Evolutionary conservation across 176 grass and related monocot genomes (phyloP).

Genomic region (Typha latifolia): DNA sequence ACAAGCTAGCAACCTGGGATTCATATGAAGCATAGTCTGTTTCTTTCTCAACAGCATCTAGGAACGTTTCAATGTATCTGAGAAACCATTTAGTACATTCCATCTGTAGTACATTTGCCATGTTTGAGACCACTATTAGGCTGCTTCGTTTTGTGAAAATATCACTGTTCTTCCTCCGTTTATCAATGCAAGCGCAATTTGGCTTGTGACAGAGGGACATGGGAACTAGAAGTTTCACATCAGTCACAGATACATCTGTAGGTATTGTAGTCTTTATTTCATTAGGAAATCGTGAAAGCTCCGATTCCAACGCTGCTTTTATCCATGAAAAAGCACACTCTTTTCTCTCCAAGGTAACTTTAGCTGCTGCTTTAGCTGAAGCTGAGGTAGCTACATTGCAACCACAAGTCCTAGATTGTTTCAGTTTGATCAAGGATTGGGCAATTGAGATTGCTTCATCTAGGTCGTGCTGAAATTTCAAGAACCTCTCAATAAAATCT

Average conservation of each 20-base stretch:
- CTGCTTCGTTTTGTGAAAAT: conserved; percentile 27
- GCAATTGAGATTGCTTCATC: conserved; percentile 41
- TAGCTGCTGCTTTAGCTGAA: conserved; percentile 25
- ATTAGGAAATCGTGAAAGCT: conserved; percentile 39
- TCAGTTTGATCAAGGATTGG: conserved; percentile 45
- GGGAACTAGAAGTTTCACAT: conserved; percentile 25
- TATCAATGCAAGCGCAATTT: conserved; percentile 34
- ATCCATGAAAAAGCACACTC: conserved; percentile 62
- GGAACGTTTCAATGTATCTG: conserved; percentile 67
- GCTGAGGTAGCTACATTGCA: conserved; percentile 5
- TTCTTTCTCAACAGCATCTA: conserved; percentile 44
- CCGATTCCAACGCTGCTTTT: conserved; percentile 55
- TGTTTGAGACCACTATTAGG: conserved; percentile 26
- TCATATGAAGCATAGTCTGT: conserved; percentile 16
- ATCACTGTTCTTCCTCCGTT: conserved; percentile 17
- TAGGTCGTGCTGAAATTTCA: conserved; percentile 57
- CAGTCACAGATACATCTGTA: background rate
- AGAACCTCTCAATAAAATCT: conserved; percentile 53
- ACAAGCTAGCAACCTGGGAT: conserved; percentile 35
- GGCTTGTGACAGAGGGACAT: conserved; percentile 32
- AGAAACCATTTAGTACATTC: conserved; percentile 75
- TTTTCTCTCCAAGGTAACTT: conserved; percentile 54
- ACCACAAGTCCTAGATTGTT: conserved; percentile 18
- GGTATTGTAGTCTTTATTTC: conserved; percentile 30
- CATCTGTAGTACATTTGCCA: conserved; percentile 28